Evolutionary conservation across 352 stramenopile species (phyloP).

Genomic region (Phytopythium oedochilum): DNA sequence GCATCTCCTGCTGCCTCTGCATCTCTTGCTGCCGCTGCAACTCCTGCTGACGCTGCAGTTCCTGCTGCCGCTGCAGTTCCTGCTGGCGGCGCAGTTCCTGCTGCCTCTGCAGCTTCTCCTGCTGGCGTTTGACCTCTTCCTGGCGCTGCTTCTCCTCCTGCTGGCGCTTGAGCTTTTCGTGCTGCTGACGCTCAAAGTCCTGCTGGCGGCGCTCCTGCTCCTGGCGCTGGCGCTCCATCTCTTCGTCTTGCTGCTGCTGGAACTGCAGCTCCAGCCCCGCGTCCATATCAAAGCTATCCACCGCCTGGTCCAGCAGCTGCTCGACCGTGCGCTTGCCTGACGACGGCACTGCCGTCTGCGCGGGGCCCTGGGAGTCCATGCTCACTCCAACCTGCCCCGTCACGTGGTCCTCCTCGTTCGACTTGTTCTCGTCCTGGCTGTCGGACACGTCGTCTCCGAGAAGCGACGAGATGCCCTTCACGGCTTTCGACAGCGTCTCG

Average conservation of each 20-base stretch:
- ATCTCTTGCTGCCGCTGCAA: slow-evolving; percentile 3
- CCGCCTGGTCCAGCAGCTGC: slow-evolving; percentile 3
- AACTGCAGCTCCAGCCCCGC: slow-evolving; percentile 9
- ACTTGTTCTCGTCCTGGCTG: slow-evolving; percentile 3
- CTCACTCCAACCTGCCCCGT: neutral
- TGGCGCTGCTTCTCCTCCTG: slow-evolving; percentile 3
- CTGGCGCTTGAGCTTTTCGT: slow-evolving; percentile 16
- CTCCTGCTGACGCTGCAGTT: slow-evolving; percentile 7
- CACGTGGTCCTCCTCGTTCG: neutral
- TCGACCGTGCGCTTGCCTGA: slow-evolving; percentile 5
- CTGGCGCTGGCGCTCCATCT: slow-evolving; percentile 5
- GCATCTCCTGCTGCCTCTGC: neutral
- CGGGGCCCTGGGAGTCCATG: neutral
- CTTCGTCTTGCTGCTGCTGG: slow-evolving; percentile 17
- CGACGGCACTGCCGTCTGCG: neutral
- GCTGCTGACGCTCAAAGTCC: slow-evolving; percentile 8
- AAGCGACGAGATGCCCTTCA: slow-evolving; percentile 30
- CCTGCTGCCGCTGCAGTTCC: neutral
- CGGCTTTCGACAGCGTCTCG: slow-evolving; percentile 11
- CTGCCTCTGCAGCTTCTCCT: slow-evolving; percentile 9
- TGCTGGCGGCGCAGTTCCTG: slow-evolving; percentile 6
- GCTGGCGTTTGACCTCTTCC: slow-evolving; percentile 14
- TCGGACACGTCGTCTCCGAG: slow-evolving; percentile 12
- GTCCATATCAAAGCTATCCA: slow-evolving; percentile 8
- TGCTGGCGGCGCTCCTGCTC: slow-evolving; percentile 15